phyloP scores from a whole-genome alignment of 2,329 filamentous ascomycete species.

The Nigrospora osmanthi region DNA sequence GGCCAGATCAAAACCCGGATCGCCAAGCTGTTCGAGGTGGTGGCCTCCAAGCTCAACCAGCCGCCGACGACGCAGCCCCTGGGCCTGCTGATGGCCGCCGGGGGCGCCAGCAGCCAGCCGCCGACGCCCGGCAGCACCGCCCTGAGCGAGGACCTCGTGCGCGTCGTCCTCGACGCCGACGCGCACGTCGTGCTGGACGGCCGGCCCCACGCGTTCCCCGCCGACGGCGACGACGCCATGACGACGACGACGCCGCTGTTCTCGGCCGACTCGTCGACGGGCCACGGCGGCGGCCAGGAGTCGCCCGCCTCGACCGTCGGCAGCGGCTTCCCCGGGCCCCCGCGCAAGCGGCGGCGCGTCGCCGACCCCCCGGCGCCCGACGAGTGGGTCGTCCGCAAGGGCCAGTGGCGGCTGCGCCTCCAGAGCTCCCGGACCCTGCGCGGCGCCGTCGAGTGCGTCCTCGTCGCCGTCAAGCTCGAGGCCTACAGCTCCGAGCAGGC shows the following conservation, averaged over 20 bases:
- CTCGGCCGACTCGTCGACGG: conserved; percentile 24
- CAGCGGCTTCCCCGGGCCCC: conserved; percentile 22
- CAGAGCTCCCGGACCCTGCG: conserved; percentile 43
- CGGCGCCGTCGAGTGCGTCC: conserved; percentile 57
- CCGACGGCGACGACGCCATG: conserved; percentile 17
- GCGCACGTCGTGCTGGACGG: conserved; percentile 54
- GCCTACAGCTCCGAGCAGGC: conserved; percentile 57
- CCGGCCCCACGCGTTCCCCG: conserved; percentile 24
- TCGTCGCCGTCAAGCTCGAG: conserved; percentile 71
- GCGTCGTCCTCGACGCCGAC: conserved; percentile 53
- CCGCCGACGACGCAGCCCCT: conserved; percentile 51
- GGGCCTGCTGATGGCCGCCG: conserved; percentile 59
- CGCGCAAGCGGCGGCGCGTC: conserved; percentile 37
- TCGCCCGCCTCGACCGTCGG: conserved; percentile 20
- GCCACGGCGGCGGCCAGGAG: conserved; percentile 19
- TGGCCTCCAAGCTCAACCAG: conserved; percentile 72
- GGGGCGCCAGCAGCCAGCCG: conserved; percentile 53
- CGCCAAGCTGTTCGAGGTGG: conserved; percentile 66
- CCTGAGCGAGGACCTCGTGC: conserved; percentile 62
- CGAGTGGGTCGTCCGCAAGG: conserved; percentile 58
- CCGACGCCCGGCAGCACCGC: conserved; percentile 62
- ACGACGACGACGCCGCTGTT: conserved; percentile 14
- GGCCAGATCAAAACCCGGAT: conserved; percentile 63
- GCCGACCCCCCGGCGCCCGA: conserved; percentile 24
- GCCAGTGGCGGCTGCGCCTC: conserved; percentile 66